Conservation (phyloP, 2,329 filamentous ascomycete species). For the Mycosphaerelloides madeirae region DNA sequence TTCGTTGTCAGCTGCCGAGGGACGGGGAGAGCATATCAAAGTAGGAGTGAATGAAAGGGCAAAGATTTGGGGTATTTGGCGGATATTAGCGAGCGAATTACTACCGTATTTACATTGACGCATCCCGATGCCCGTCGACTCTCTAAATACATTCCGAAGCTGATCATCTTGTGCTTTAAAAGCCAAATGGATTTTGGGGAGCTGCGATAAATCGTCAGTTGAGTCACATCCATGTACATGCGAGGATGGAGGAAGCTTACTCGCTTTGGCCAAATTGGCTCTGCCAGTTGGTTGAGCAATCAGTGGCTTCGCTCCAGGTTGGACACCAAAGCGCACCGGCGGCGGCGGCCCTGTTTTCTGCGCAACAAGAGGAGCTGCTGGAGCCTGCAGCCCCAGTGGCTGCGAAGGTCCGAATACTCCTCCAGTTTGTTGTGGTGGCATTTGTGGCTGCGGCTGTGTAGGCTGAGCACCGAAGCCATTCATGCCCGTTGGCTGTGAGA, state of each 20-base stretch:
- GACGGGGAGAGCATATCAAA: too few relatives aligned
- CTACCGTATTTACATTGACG: conserved; percentile 18
- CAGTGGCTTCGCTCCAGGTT: conserved; percentile 67
- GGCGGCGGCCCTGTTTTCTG: conserved; percentile 84
- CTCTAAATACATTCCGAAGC: conserved; percentile 7
- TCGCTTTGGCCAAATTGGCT: conserved; percentile 90
- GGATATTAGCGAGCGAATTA: conserved; percentile 16
- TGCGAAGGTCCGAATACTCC: conserved; percentile 32
- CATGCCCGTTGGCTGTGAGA: conserved; percentile 36
- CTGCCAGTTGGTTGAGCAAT: conserved; percentile 81
- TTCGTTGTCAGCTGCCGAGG: too few relatives aligned
- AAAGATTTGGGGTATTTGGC: conserved; percentile 1
- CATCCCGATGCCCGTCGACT: conserved; percentile 11
- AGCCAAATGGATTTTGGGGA: conserved; percentile 66
- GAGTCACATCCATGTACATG: conserved; percentile 7
- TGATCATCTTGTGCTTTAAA: conserved; percentile 37
- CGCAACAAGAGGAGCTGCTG: conserved; percentile 59
- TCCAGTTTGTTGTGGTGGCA: conserved; percentile 53
- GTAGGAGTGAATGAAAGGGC: background rate
- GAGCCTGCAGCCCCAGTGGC: conserved; percentile 27
- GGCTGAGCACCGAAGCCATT: conserved; percentile 44
- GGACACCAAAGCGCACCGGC: conserved; percentile 81
- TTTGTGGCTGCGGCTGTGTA: conserved; percentile 47
- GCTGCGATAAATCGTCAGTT: conserved; percentile 40
- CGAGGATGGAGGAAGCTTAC: conserved; percentile 58